A percentile compares a stretch with the other conserved stretches of the same genome.
Evolutionary conservation across 176 grass and related monocot species (phyloP).

Genomic region (Microstegium vimineum): DNA sequence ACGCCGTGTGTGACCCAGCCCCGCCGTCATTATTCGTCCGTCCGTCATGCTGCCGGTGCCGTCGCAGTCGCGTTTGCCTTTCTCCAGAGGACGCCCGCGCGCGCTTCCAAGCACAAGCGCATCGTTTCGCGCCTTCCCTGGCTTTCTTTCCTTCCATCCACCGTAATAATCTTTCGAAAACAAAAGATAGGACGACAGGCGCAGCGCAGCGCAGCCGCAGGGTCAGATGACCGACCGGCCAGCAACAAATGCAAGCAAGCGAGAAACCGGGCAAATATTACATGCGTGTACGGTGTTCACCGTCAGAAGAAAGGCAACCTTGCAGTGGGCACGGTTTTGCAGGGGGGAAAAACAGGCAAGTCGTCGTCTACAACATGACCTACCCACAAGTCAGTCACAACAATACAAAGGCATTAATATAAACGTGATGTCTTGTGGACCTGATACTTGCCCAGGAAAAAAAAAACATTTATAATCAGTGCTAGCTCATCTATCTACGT

Average conservation of each 20-base stretch:
- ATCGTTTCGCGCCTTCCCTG: not conserved
- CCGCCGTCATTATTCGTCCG: not conserved
- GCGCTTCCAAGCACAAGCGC: not conserved
- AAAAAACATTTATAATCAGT: not conserved
- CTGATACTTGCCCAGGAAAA: too few relatives aligned
- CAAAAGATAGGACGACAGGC: not conserved
- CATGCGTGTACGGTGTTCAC: not conserved
- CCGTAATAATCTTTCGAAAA: too few relatives aligned
- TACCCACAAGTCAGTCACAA: too few relatives aligned
- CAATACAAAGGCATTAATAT: not conserved
- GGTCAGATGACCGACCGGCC: too few relatives aligned
- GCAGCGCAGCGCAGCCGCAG: too few relatives aligned
- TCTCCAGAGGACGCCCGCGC: not conserved
- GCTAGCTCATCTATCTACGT: not conserved
- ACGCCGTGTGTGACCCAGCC: not conserved
- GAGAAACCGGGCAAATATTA: too few relatives aligned
- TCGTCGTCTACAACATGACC: too few relatives aligned
- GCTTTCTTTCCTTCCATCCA: not conserved
- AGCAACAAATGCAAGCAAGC: not conserved
- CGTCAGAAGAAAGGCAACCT: not conserved
- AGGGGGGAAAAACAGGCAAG: too few relatives aligned
- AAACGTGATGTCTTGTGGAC: not conserved
- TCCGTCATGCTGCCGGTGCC: not conserved
- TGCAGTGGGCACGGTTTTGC: not conserved
- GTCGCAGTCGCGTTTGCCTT: not conserved